Evolutionary conservation across 2,329 filamentous ascomycete species (phyloP).

Genomic region (Penicillium corylophilum): DNA sequence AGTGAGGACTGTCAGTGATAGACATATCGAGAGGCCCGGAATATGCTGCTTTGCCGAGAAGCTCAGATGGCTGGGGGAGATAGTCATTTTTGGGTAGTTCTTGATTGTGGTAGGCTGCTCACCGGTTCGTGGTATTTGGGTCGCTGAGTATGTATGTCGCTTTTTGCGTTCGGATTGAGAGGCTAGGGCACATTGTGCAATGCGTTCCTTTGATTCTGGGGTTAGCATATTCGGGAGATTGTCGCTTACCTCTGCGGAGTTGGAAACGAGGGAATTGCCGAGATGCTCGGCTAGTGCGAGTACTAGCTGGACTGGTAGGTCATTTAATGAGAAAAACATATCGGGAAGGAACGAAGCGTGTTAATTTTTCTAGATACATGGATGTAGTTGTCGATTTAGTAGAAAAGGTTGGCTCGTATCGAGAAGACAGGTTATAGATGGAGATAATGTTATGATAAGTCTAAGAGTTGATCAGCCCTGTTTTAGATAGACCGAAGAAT

Average conservation of each 20-base stretch:
- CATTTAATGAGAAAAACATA: not conserved
- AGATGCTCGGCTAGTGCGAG: conserved; percentile 1
- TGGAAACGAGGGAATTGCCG: not conserved
- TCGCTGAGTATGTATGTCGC: not conserved
- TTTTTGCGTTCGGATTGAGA: not conserved
- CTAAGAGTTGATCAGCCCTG: too few species aligned
- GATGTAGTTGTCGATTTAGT: too few species aligned
- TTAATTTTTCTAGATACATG: too few species aligned
- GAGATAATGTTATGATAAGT: too few species aligned
- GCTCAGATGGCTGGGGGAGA: not conserved
- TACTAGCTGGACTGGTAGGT: conserved; percentile 7
- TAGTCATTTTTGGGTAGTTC: not conserved
- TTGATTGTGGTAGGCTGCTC: not conserved
- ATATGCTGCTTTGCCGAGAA: not conserved
- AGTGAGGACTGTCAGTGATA: not conserved
- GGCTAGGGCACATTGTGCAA: not conserved
- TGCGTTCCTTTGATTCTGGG: not conserved
- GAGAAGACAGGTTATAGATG: too few species aligned
- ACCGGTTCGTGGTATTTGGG: not conserved
- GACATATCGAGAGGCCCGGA: too few species aligned
- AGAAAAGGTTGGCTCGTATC: too few species aligned
- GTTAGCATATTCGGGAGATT: not conserved
- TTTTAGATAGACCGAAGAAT: too few species aligned
- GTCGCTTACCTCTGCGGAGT: not conserved
- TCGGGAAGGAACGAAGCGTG: not conserved